Conservation (phyloP, 768 basidiomycete species). For the Cystofilobasidium bisporidii region DNA sequence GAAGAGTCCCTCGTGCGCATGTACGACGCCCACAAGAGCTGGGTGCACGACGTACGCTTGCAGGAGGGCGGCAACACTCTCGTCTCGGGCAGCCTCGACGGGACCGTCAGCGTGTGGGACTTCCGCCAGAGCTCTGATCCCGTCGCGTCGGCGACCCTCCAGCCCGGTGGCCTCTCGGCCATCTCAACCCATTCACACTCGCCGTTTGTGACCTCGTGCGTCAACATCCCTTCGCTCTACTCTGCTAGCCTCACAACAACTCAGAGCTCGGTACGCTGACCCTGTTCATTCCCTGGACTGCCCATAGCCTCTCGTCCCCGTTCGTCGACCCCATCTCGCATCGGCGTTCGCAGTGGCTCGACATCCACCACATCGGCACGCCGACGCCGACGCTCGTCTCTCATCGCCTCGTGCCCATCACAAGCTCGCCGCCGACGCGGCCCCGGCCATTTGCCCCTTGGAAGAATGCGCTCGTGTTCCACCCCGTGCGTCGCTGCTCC, state of each 20-base stretch:
- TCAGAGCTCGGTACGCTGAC: neutral
- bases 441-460: slow-evolving; percentile 33
- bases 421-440: slow-evolving; percentile 30
- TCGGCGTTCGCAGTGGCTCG: slow-evolving; percentile 33
- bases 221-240: slow-evolving; percentile 6
- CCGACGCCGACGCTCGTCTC: slow-evolving; percentile 11
- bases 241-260: slow-evolving; percentile 5
- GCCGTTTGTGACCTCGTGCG: slow-evolving; percentile 76
- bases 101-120: slow-evolving; percentile 87
- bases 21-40: slow-evolving; percentile 67
- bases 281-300: neutral
- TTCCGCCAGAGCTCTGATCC: slow-evolving; percentile 56
- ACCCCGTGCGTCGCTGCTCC: slow-evolving; percentile 35
- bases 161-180: slow-evolving; percentile 63
- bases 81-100: slow-evolving; percentile 77
- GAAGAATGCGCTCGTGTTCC: slow-evolving; percentile 39
- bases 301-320: slow-evolving; percentile 20
- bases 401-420: slow-evolving; percentile 32
- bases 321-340: slow-evolving; percentile 34
- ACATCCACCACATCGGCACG: slow-evolving; percentile 36
- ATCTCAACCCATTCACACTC: slow-evolving; percentile 80
- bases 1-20: slow-evolving; percentile 72
- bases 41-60: slow-evolving; percentile 85
- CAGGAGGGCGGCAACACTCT: slow-evolving; percentile 61
- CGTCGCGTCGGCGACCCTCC: slow-evolving; percentile 54